Evolutionary conservation across 1,284 basidiomycete genomes (phyloP), one percentile per base, ranked within the genome.

Genomic region (Calocybe gambosa): DNA sequence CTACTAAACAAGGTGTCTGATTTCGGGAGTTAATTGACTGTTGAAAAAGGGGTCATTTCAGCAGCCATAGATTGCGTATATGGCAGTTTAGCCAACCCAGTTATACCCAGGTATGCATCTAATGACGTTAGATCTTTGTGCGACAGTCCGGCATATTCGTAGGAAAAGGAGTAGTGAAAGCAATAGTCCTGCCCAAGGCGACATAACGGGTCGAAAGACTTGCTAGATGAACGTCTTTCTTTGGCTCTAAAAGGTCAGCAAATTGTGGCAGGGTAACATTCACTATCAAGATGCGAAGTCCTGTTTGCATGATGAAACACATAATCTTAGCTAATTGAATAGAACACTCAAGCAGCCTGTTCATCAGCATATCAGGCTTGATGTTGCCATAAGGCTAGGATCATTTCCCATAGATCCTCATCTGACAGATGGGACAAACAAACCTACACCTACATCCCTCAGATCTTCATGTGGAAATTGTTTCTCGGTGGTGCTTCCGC

Each of bases 1-100:
- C 69, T 18, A 73, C 66, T 10, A 69, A 47, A 50, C 74, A 76
- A n/a, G 74, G 74, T 15, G 63, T 70, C 54, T 75, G 73, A 28
- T 54, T 49, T 19, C 51, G 53, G 16, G 57, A 58, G 56, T 73
- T 73, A 29, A 68, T 56, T 10, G 70, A 55, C 73, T 75, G 39
- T 25, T 20, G 5, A 19, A 18, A 15, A 35, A 16, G 33, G 23
- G 8, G 33, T 44, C 6, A 42, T 31, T 20, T 25, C 16, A 5
- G n/a, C 16, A 26, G 6, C 25, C 3, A 16, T 15, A 29, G n/a
- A 7, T 16, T 36, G 13, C 15, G 1, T 19, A 28, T 31, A 15
- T 4, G 21, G 15, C 13, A 21, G 20, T 19, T n/a, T 15, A 16
- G 16, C 35, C 49, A 9, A 67, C 69, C 69, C 69, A 71, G 39